Evolutionary conservation across 768 basidiomycete species (phyloP), one percentile per base, ranked within the genome.

Genomic region (Mycena sanguinolenta): DNA sequence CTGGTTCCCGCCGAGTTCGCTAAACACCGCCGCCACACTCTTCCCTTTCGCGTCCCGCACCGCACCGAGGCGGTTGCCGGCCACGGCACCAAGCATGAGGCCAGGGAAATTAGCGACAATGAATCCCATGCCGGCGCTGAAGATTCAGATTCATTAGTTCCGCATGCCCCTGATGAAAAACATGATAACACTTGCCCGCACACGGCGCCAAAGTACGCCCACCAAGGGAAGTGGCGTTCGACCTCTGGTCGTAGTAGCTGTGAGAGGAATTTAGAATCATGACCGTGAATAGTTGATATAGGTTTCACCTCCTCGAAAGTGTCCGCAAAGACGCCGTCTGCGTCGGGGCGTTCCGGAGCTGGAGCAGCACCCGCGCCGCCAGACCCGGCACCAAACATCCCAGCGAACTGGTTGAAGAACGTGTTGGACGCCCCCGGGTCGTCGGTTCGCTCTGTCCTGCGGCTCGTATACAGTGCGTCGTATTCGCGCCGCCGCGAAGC

Each of bases 1-100:
- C 85, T 96, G 92, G 59, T 83, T 83, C 3, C 90, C 88, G 21
- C 90, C 91, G 28, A 98, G 85, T 25, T 93, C 88, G 54, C 84
- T 82, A 79, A 98, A 98, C 21, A 98, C 96, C 12, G 92, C 87
- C 3, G 94, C 95, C 27, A 98, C 96, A 70, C 92, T 93, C 86
- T 95, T 95, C 13, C 96, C 94, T 83, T 98, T 98, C 4, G 96
- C 96, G 76, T 98, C 96, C 66, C 96, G 86, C 55, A 98, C 85
- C 4, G 96, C 95, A 50, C 96, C 96, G 32, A 98, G 82, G n/a
- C 95, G 85, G 77, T 96, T 97, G 0, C 96, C 96, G 0, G 95
- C 94, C 73, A 92, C 88, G 3, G 92, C 94, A 59, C 96, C 96
- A 23, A 96, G 85, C 83, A 96, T 87, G 17, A 95, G 84, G 9